Conservation (phyloP, 345 rosid genomes). For the Eucalyptus grandis region DNA sequence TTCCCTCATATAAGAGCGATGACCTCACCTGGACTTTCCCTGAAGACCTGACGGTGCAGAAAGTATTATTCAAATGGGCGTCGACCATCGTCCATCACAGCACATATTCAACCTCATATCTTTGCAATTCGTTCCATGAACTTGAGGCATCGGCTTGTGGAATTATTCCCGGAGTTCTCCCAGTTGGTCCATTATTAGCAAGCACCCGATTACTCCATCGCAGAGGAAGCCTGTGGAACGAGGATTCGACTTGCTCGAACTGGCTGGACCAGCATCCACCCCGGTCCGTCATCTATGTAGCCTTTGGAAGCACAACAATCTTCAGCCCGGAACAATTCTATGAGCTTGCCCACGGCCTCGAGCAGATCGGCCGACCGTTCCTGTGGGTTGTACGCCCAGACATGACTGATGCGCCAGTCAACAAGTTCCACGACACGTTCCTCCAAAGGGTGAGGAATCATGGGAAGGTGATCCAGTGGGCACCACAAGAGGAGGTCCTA, state of each 20-base stretch:
- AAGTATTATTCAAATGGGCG: neutral
- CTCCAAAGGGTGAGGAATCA: neutral
- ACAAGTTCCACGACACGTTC: neutral
- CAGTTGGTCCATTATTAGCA: slow-evolving; percentile 16
- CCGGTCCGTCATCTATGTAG: slow-evolving; percentile 28
- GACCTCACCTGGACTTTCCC: neutral
- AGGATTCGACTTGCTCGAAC: slow-evolving; percentile 10
- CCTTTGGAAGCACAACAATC: slow-evolving; percentile 25
- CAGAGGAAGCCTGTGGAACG: slow-evolving; percentile 4
- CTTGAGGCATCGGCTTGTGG: neutral
- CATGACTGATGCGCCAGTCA: neutral
- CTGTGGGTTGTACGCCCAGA: slow-evolving; percentile 15
- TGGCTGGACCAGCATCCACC: slow-evolving; percentile 35
- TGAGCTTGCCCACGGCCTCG: slow-evolving; percentile 25
- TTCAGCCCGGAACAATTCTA: slow-evolving; percentile 12
- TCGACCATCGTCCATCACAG: neutral
- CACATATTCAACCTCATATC: neutral
- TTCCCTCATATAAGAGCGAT: neutral
- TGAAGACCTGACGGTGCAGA: neutral
- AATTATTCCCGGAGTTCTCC: neutral
- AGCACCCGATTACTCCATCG: neutral
- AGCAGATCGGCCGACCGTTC: slow-evolving; percentile 5
- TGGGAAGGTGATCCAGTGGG: slow-evolving; percentile 3
- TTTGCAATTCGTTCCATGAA: slow-evolving; percentile 2
- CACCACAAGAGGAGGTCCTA: slow-evolving; percentile 9